Evolutionary conservation across 768 basidiomycete genomes (phyloP).

Genomic region (Pleurotus salmoneostramineus): DNA sequence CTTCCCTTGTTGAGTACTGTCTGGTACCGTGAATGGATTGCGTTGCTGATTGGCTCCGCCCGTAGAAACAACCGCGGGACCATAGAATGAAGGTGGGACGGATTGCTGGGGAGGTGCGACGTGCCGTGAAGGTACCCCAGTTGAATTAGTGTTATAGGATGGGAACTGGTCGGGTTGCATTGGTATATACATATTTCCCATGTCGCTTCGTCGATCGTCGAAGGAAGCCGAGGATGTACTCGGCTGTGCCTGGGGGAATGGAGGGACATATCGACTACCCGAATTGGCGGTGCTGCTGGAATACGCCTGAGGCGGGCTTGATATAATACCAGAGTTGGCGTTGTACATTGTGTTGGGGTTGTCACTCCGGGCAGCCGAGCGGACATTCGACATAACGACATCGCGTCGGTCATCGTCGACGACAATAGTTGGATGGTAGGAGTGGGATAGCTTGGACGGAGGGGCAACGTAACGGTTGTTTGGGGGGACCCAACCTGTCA

Average conservation of each 20-base stretch:
- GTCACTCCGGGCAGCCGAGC: conserved; percentile 56
- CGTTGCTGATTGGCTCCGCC: conserved; percentile 32
- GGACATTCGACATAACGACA: conserved; percentile 78
- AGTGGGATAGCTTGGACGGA: conserved; percentile 60
- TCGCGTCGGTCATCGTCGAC: conserved; percentile 66
- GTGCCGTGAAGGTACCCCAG: conserved; percentile 32
- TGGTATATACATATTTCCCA: conserved; percentile 70
- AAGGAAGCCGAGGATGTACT: conserved; percentile 41
- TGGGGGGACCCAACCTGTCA: conserved; percentile 48
- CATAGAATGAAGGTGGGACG: conserved; percentile 67
- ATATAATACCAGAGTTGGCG: conserved; percentile 43
- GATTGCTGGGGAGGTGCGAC: conserved; percentile 48
- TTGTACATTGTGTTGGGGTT: conserved; percentile 39
- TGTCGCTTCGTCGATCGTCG: conserved; percentile 62
- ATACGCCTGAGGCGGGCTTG: conserved; percentile 77
- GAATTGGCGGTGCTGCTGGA: conserved; percentile 44
- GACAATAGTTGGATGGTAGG: conserved; percentile 64
- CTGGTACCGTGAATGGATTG: conserved; percentile 21
- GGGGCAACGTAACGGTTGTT: conserved; percentile 54
- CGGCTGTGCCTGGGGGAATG: conserved; percentile 43
- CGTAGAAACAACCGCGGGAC: conserved; percentile 49
- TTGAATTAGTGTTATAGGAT: conserved; percentile 38
- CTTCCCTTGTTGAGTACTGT: conserved; percentile 40
- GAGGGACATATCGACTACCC: conserved; percentile 58
- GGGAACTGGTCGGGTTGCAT: conserved; percentile 82